Conservation (phyloP, 139 green algal species). For the Mesotaenium endlicherianum region DNA sequence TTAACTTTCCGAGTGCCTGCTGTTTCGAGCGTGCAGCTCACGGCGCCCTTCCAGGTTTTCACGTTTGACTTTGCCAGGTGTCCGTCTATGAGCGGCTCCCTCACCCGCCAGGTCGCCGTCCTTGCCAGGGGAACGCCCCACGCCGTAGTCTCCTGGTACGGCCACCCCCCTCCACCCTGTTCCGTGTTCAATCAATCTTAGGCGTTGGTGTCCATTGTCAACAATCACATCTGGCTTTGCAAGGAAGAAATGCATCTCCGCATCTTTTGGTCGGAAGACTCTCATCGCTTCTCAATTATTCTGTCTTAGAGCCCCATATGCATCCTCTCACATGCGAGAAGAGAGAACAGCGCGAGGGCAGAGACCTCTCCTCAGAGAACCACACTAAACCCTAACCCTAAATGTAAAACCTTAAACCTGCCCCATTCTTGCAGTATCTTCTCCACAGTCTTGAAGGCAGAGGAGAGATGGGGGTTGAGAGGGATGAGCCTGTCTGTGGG, state of each 20-base stretch:
- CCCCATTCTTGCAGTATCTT: neutral
- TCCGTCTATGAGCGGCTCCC: neutral
- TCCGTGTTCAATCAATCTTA: neutral
- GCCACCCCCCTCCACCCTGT: neutral
- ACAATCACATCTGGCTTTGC: neutral
- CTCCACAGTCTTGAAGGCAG: neutral
- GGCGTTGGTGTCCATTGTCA: neutral
- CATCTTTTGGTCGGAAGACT: neutral
- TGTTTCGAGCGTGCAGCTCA: neutral
- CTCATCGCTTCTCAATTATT: neutral
- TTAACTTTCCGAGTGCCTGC: neutral
- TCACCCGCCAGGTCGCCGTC: neutral
- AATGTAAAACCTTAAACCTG: neutral
- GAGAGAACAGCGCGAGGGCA: too few species aligned
- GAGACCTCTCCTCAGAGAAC: too few species aligned
- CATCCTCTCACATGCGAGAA: neutral
- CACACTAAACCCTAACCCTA: neutral
- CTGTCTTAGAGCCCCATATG: neutral
- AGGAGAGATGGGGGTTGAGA: too few species aligned
- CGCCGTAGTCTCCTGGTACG: neutral
- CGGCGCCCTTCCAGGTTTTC: constrained; percentile 3
- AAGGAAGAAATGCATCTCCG: too few species aligned
- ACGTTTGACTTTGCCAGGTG: neutral
- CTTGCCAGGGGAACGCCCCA: neutral
- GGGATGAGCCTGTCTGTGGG: neutral